phyloP scores from a whole-genome alignment of 148 eudicot genomes.

The Simmondsia chinensis region DNA sequence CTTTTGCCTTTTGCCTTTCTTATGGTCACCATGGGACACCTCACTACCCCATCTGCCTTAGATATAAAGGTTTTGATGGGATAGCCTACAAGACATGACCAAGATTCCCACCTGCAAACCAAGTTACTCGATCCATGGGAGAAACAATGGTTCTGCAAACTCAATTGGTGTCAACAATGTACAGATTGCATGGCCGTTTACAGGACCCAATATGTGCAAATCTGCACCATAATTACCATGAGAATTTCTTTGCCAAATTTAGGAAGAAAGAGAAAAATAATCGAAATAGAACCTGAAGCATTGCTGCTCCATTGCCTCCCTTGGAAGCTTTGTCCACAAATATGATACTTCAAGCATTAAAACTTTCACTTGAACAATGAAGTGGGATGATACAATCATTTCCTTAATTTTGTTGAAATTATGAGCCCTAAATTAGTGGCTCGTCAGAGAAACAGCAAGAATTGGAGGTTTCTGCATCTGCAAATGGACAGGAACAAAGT shows the following conservation, averaged over 20 bases:
- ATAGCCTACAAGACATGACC: neutral
- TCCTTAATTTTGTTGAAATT: constrained; percentile 8
- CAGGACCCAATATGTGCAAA: constrained; percentile 22
- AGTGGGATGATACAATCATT: constrained; percentile 6
- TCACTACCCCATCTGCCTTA: no score
- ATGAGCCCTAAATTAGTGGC: constrained; percentile 6
- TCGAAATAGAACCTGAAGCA: constrained; percentile 6
- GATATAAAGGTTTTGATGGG: no score
- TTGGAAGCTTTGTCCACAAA: no score
- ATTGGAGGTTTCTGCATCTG: constrained; percentile 12
- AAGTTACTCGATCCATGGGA: neutral
- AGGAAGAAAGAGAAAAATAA: constrained; percentile 4
- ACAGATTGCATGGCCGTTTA: constrained; percentile 26
- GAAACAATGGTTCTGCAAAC: constrained; percentile 3
- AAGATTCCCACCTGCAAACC: neutral
- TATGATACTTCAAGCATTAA: constrained; percentile 16
- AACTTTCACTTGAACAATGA: constrained; percentile 3
- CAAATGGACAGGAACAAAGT: neutral
- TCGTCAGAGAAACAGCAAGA: constrained; percentile 2
- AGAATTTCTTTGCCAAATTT: neutral
- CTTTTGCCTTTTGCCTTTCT: no score
- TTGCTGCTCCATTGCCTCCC: no score
- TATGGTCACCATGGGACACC: no score
- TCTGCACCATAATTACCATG: constrained; percentile 17
- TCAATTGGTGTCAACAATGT: constrained; percentile 20